Conservation (phyloP, 306 rosid species). For the Fragaria iinumae region DNA sequence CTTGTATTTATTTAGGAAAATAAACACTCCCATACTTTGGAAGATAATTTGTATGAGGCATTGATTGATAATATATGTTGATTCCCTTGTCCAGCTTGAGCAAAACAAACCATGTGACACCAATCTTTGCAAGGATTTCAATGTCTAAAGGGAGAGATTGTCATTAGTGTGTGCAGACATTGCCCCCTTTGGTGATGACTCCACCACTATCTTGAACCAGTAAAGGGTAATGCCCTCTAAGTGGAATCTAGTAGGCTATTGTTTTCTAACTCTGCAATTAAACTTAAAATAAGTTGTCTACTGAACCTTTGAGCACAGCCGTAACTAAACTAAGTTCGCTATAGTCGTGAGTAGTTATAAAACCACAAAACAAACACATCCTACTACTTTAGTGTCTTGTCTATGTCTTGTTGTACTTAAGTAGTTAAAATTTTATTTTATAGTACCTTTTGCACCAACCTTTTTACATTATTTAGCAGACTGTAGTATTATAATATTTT, state of each 20-base stretch:
- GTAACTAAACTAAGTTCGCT: neutral
- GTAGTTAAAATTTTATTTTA: neutral
- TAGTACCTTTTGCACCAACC: neutral
- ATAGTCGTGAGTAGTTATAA: neutral
- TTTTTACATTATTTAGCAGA: neutral
- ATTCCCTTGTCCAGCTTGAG: neutral
- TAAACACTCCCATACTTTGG: too few relatives aligned
- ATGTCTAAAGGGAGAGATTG: neutral
- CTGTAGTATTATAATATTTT: neutral
- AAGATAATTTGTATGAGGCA: neutral
- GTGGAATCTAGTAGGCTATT: neutral
- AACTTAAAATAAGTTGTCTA: neutral
- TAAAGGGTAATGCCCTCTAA: neutral
- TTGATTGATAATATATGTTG: neutral
- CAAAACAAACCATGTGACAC: neutral
- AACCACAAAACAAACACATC: neutral
- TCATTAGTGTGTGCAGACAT: neutral
- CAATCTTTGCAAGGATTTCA: neutral
- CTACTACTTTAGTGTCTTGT: neutral
- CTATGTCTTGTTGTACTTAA: neutral
- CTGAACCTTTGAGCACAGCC: neutral
- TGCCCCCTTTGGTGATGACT: neutral
- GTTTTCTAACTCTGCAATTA: neutral
- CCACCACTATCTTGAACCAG: neutral
- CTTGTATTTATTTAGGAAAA: too few relatives aligned